Base-by-base conservation (phyloP, 305 asterid species). In the Plantago coronopus region DNA sequence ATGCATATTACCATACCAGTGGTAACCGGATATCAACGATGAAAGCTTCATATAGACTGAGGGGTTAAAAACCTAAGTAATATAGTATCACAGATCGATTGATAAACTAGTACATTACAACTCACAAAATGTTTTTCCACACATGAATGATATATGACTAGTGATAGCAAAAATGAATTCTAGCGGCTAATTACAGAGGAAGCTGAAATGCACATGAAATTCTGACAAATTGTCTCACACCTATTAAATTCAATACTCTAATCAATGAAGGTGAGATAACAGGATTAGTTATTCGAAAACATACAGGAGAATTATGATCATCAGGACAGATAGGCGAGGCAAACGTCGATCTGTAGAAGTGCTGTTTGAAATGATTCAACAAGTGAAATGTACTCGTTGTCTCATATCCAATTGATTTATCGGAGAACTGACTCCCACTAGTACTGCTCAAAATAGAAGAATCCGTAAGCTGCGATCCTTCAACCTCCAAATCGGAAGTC, bases 351-450 rank as follows among this genome's bases (percentile, higher is more conserved):
- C 80, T 71, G 73, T 75, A 76, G 74, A 86, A 86, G 74, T 81
- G 87, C 59, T 80, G 76, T 63, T 86, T 78, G 45, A 81, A 91
- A 76, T 78, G 74, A 72, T 34, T 68, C 79, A 84, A 76, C 79
- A 88, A 72, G 64, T 83, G 84, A 74, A 72, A 88, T 57, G 79
- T 86, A 42, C 79, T 83, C 38, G 98, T 83, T 64, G 68, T 71
- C 68, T 76, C 88, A 45, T 79, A 88, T 56, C 68, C 74, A 72
- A 84, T 95, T 29, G 96, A 34, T 7, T 34, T 34, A 11, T 34
- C 40, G 13, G 40, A 91, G 68, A 91, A 84, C 60, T 88, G 95
- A 74, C 98, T 88, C 59, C 98, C 96, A 48, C 95, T 83, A 57
- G 73, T 76, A 70, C 64, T 71, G 76, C 88, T 65, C 83, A 81